Evolutionary conservation across 2,329 filamentous ascomycete species (phyloP).

Genomic region (Aaosphaeria arxii): DNA sequence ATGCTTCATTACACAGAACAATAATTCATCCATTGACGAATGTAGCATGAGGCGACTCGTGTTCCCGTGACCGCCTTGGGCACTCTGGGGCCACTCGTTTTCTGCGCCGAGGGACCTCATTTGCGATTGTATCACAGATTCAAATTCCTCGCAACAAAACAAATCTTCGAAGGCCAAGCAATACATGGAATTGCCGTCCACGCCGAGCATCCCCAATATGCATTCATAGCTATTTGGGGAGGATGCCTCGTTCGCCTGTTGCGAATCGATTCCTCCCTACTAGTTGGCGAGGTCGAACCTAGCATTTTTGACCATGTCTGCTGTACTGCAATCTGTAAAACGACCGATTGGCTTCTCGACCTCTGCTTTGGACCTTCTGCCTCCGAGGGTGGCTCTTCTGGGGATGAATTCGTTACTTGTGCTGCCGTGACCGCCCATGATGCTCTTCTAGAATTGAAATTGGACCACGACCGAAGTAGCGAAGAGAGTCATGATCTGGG

Average conservation of each 20-base stretch:
- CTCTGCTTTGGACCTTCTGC: slow-evolving; percentile 12
- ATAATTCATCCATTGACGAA: slow-evolving; percentile 9
- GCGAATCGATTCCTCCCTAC: slow-evolving; percentile 14
- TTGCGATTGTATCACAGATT: slow-evolving; percentile 37
- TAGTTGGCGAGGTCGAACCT: slow-evolving; percentile 20
- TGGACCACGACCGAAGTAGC: slow-evolving; percentile 5
- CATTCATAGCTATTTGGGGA: slow-evolving; percentile 36
- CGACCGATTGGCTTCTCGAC: slow-evolving; percentile 39
- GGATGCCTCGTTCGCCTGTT: slow-evolving; percentile 48
- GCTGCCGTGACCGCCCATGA: slow-evolving; percentile 78
- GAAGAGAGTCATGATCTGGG: background rate
- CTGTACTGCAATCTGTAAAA: slow-evolving; percentile 18
- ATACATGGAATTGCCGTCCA: slow-evolving; percentile 68
- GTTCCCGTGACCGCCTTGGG: slow-evolving; percentile 47
- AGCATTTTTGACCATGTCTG: slow-evolving; percentile 6
- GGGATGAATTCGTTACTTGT: slow-evolving; percentile 6
- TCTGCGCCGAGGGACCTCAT: slow-evolving; percentile 44
- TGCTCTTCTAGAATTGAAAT: slow-evolving; percentile 59
- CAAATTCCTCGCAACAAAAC: slow-evolving; percentile 30
- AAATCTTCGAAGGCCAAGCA: slow-evolving; percentile 64
- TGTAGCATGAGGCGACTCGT: slow-evolving; percentile 37
- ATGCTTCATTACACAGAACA: background rate
- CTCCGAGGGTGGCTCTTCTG: background rate
- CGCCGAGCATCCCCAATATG: slow-evolving; percentile 13
- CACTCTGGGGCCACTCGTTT: slow-evolving; percentile 33